Evolutionary conservation across 1,139 yeast genomes (phyloP).

Genomic region (Kodamaea plutei): DNA sequence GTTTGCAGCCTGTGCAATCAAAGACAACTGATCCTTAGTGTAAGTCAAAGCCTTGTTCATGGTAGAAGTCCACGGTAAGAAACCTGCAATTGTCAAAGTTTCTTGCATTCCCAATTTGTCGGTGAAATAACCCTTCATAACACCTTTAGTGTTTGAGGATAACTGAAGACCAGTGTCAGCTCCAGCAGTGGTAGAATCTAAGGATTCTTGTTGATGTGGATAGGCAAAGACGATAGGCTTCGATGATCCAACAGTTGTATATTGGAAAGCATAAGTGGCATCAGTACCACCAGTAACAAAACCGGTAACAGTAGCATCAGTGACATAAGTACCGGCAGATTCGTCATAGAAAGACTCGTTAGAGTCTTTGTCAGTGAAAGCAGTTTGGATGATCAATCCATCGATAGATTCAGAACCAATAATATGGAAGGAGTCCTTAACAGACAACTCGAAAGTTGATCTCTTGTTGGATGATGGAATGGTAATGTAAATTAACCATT

Average conservation of each 20-base stretch:
- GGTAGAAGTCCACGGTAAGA: conserved; percentile 55
- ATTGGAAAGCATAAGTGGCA: conserved; percentile 51
- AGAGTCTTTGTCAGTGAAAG: conserved; percentile 33
- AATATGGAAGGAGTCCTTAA: conserved; percentile 33
- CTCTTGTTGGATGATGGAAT: conserved; percentile 29
- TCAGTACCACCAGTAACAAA: conserved; percentile 24
- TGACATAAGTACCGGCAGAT: conserved; percentile 38
- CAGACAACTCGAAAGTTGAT: conserved; percentile 32
- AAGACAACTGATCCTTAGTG: conserved; percentile 46
- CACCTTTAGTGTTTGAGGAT: conserved; percentile 63
- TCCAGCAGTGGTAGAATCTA: conserved; percentile 32
- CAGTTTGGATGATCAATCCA: conserved; percentile 60
- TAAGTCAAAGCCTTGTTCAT: conserved; percentile 35
- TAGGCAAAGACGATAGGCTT: conserved; percentile 59
- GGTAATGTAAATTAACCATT: conserved; percentile 60
- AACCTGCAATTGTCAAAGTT: conserved; percentile 45
- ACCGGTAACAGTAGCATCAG: conserved; percentile 31
- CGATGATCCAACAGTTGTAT: conserved; percentile 52
- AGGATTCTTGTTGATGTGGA: conserved; percentile 65
- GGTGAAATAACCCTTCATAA: conserved; percentile 57
- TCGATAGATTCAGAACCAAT: conserved; percentile 43
- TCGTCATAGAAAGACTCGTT: conserved; percentile 29
- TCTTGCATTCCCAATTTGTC: conserved; percentile 48
- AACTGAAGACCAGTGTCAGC: conserved; percentile 47
- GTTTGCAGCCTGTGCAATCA: conserved; percentile 53